Evolutionary conservation across 495 filamentous ascomycete species (phyloP).

Genomic region (Neurospora cerealis): DNA sequence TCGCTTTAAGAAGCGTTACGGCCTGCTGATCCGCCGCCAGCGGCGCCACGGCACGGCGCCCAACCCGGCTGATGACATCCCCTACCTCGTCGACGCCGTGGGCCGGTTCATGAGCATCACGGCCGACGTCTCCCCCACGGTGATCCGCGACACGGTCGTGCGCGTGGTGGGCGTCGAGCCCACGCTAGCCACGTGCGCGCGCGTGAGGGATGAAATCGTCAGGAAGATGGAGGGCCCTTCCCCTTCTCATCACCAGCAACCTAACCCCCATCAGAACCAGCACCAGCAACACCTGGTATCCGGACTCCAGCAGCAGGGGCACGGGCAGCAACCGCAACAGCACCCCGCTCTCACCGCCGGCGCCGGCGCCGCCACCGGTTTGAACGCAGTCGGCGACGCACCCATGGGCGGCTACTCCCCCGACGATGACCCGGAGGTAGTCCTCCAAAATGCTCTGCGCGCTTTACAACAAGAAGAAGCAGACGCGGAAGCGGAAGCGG

Average conservation of each 20-base stretch:
- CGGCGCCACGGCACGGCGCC: constrained; percentile 31
- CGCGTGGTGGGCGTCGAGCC: constrained; percentile 38
- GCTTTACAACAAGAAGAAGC: constrained; percentile 40
- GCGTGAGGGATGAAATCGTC: constrained; percentile 40
- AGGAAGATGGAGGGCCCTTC: constrained; percentile 29
- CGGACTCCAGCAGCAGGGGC: not conserved
- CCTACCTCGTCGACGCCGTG: constrained; percentile 38
- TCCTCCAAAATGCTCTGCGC: constrained; percentile 39
- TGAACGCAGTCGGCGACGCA: constrained; percentile 6
- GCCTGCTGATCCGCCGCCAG: constrained; percentile 38
- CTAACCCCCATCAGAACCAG: constrained; percentile 14
- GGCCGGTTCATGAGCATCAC: constrained; percentile 38
- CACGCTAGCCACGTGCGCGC: constrained; percentile 35
- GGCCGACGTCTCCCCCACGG: constrained; percentile 34
- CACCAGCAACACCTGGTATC: not conserved
- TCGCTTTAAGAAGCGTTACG: constrained; percentile 44
- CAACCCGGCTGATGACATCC: constrained; percentile 36
- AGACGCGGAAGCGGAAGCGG: constrained; percentile 37
- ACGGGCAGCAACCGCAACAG: not conserved
- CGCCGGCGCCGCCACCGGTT: not conserved
- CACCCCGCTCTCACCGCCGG: not conserved
- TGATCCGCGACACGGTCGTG: constrained; percentile 36
- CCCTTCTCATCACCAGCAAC: constrained; percentile 1
- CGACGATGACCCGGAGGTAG: constrained; percentile 39
- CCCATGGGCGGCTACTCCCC: constrained; percentile 12